A percentile compares a stretch with the other conserved stretches of the same genome.
Conservation (phyloP, 345 rosid species). For the Erodium maritimum region DNA sequence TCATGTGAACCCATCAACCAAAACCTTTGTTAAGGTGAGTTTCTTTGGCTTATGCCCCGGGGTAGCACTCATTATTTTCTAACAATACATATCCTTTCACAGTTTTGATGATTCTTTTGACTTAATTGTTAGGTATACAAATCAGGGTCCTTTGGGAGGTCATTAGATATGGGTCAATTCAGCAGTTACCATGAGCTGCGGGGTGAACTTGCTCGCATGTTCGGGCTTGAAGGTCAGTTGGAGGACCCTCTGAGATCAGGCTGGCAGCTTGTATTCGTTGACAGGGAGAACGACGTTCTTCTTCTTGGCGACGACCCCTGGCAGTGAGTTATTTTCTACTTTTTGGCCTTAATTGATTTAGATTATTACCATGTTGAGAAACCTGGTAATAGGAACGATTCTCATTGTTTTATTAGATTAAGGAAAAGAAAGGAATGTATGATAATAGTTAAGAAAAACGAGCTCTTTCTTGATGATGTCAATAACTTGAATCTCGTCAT, state of each 20-base stretch:
- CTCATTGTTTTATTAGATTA: neutral
- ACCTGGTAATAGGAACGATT: neutral
- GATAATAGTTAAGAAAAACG: neutral
- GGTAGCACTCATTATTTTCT: neutral
- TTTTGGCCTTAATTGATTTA: neutral
- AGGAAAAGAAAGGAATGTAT: neutral
- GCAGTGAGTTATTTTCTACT: slow-evolving; percentile 54
- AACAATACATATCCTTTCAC: too few relatives aligned
- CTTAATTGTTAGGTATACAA: slow-evolving; percentile 52
- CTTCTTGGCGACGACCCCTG: slow-evolving; percentile 99
- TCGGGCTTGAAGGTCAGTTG: slow-evolving; percentile 97
- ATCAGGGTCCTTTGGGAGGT: slow-evolving; percentile 86
- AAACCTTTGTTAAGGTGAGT: slow-evolving; percentile 84
- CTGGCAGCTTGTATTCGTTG: slow-evolving; percentile 99
- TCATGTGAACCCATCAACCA: slow-evolving; percentile 44
- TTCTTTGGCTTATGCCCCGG: neutral
- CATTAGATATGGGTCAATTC: slow-evolving; percentile 76
- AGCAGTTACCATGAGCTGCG: slow-evolving; percentile 97
- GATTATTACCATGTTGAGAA: neutral
- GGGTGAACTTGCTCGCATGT: slow-evolving; percentile 84
- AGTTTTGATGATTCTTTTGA: too few relatives aligned
- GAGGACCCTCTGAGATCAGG: slow-evolving; percentile 99
- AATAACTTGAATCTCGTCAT: neutral
- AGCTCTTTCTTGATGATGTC: neutral
- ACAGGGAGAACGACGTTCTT: slow-evolving; percentile 98